Conservation (phyloP, 2,329 filamentous ascomycete genomes). For the Sporothrix protearum region DNA sequence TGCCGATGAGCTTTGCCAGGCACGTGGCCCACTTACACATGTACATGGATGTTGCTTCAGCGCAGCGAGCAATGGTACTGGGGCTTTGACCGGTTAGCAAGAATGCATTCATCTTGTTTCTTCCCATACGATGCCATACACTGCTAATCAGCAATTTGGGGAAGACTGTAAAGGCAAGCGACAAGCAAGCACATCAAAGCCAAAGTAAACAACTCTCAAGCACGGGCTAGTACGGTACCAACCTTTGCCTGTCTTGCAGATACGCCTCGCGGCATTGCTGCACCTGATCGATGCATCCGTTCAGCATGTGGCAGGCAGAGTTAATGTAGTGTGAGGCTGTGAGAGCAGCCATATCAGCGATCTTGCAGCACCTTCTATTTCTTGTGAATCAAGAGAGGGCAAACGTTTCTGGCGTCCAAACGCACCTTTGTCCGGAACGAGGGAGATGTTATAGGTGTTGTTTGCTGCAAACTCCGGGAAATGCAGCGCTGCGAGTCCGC, state of each 20-base stretch:
- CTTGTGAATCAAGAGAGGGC: not conserved
- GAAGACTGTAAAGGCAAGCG: not conserved
- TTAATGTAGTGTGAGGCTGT: constrained; percentile 23
- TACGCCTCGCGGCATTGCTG: constrained; percentile 25
- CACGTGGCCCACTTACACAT: constrained; percentile 39
- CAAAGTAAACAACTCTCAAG: not conserved
- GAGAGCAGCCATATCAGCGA: no score
- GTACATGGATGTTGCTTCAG: constrained; percentile 50
- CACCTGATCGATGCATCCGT: constrained; percentile 50
- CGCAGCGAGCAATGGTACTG: constrained; percentile 41
- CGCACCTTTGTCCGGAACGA: constrained; percentile 24
- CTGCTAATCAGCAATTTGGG: not conserved
- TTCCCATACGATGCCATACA: not conserved
- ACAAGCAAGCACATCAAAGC: not conserved
- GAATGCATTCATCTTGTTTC: constrained; percentile 15
- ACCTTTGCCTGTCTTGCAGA: not conserved
- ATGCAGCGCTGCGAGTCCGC: constrained; percentile 9
- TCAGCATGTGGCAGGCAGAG: constrained; percentile 30
- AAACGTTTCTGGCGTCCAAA: not conserved
- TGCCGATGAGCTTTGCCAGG: not conserved
- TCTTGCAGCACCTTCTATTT: no score
- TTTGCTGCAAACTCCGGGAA: constrained; percentile 43
- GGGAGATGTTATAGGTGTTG: constrained; percentile 43
- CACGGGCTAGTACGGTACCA: not conserved
- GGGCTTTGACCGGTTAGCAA: constrained; percentile 14